Base-by-base conservation (phyloP, 2,329 filamentous ascomycete species). In the Botrytis elliptica region DNA sequence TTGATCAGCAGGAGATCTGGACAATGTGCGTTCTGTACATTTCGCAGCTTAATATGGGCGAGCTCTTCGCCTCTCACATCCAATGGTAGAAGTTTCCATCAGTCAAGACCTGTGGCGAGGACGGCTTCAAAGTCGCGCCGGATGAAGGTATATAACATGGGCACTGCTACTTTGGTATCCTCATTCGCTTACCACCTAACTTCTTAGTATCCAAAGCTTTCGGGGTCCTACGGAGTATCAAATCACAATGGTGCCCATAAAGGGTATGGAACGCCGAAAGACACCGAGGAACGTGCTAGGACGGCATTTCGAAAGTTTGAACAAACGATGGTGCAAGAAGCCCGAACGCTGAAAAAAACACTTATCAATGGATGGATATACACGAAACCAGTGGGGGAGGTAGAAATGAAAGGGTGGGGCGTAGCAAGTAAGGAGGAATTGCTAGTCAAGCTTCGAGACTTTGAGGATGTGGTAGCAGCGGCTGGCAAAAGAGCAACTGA, bases 21-120 rank as follows among this genome's bases (percentile, higher is more conserved):
- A 66, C 78, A 79, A 78, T 85, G 84, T 81, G 80, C 84, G 55
- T 79, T 84, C 76, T 84, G 83, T 79, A 77, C 81, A 44, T 82
- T 84, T 74, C 81, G 80, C 76, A 76, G 80, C 57, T 74, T 79
- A 44, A 71, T 79, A 76, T 78, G 78, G 77, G 75, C 78, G n/a
- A 70, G 75, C 63, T 70, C 75, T 66, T 81, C 82, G 36, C 12
- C 38, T 44, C 36, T 57, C 38, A 36, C 25, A 40, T 14, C 16
- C 59, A 46, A 29, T 3, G 33, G 64, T 18, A 62, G 40, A 60
- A 73, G 29, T 57, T 73, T 73, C 55, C 71, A 73, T 68, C 71
- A 73, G 71, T 69, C 71, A 7, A 33, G 71, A 25, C 33, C 64
- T 62, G 33, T 55, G 40, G 42, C 60, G 46, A 60, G 71, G 49